Evolutionary conservation across 192 early-diverging fungal species (phyloP).

Genomic region (Gigaspora rosea): DNA sequence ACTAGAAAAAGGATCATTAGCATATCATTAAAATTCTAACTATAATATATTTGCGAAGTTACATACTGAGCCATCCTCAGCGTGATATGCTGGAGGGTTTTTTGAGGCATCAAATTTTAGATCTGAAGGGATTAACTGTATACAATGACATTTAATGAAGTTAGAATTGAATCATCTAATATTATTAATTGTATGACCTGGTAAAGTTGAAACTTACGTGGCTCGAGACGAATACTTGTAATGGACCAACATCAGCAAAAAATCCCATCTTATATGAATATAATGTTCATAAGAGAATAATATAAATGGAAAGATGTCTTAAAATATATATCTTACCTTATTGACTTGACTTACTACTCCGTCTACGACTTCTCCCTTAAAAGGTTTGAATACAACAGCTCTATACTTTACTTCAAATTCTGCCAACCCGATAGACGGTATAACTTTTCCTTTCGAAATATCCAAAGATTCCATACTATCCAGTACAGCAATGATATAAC

Average conservation of each 20-base stretch:
- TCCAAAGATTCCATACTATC: conserved; percentile 35
- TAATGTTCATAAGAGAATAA: background rate
- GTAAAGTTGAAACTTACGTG: conserved; percentile 54
- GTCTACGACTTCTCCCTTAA: conserved; percentile 95
- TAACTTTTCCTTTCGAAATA: conserved; percentile 80
- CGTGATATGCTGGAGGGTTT: conserved; percentile 43
- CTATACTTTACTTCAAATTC: conserved; percentile 90
- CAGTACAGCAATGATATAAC: conserved; percentile 91
- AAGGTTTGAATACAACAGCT: conserved; percentile 97
- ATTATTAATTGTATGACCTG: background rate
- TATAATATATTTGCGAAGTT: background rate
- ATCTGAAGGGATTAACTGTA: conserved; percentile 81
- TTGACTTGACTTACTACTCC: conserved; percentile 87
- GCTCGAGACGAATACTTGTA: conserved; percentile 87
- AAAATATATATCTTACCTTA: conserved; percentile 55
- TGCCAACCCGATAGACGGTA: conserved; percentile 79
- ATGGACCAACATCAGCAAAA: conserved; percentile 91
- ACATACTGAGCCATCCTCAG: background rate
- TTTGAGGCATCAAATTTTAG: conserved; percentile 77
- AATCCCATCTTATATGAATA: conserved; percentile 75
- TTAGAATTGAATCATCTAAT: background rate
- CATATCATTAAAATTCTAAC: background rate
- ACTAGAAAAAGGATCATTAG: conserved; percentile 28
- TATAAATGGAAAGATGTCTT: background rate
- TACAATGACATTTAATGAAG: background rate